These are phyloP conservation scores for Komagataella pseudopastoris DNA, from an alignment of 805 yeast genomes.

Conservation along the genomic window DNA sequence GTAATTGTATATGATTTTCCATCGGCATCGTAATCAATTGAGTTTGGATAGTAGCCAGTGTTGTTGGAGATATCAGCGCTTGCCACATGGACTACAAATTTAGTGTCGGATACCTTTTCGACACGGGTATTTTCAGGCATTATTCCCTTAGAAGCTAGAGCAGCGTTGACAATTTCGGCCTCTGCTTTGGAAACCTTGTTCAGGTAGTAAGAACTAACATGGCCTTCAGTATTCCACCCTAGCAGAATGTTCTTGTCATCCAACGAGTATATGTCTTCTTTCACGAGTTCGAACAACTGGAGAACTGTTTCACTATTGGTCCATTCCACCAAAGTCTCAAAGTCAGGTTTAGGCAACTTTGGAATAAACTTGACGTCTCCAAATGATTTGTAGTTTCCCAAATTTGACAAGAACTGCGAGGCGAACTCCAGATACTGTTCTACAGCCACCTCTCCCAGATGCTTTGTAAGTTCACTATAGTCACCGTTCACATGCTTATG, in stretches of 20 bases:
- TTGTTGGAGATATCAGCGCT: constrained; percentile 38
- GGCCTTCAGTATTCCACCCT: constrained; percentile 74
- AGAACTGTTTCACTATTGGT: constrained; percentile 21
- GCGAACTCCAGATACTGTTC: constrained; percentile 53
- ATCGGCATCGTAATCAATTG: constrained; percentile 21
- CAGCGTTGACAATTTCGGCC: constrained; percentile 51
- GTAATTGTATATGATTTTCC: constrained; percentile 26
- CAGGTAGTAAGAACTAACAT: constrained; percentile 61
- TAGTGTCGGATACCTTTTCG: constrained; percentile 31
- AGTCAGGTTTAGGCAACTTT: constrained; percentile 29
- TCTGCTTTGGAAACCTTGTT: constrained; percentile 42
- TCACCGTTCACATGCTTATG: constrained; percentile 40
- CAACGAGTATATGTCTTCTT: constrained; percentile 34
- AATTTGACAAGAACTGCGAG: constrained; percentile 60
- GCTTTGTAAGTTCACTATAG: constrained; percentile 19
- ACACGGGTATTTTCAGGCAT: constrained; percentile 77
- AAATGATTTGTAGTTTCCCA: constrained; percentile 75
- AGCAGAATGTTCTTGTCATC: constrained; percentile 37
- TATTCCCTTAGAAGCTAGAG: constrained; percentile 46
- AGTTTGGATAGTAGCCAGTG: constrained; percentile 38
- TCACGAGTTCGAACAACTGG: constrained; percentile 26
- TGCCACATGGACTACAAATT: constrained; percentile 56
- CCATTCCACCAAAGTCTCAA: constrained; percentile 32
- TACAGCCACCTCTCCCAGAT: constrained; percentile 22
- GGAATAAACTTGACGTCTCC: constrained; percentile 87